Evolutionary conservation across 805 yeast species (phyloP), one percentile per base, ranked within the genome.

Genomic region (Myxozyma kluyveri): DNA sequence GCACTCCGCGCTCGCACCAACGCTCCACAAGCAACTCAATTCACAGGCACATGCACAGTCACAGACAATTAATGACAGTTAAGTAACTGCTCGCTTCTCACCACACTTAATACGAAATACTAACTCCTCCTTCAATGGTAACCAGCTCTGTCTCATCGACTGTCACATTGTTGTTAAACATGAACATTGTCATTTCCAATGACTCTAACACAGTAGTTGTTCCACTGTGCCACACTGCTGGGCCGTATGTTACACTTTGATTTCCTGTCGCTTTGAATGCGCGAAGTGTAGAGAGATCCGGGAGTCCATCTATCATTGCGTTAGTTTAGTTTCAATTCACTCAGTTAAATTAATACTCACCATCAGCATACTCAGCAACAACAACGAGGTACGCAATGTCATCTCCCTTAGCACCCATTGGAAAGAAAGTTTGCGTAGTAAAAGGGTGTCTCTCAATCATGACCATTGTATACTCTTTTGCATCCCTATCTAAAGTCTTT

Each of bases 401-500:
- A 1, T 67, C 60, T n/a, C 72, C 68, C 37, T 67, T 62, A 58
- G 81, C 72, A 3, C 96, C 96, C 86, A 91, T 77, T 6, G 98
- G 97, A n/a, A 87, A 63, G 65, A 90, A 90, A 0, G 96, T 86
- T 67, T 91, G 98, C 0, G 96, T 83, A 14, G 90, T 78, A 64
- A 68, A 84, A 5, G 97, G 97, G 67, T 90, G 98, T 67, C 96
- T 78, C 66, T 90, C 98, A 27, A 90, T 73, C 1, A 88, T 95
- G 60, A 75, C 82, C 12, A 84, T 70, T 1, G 67, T 63, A 63
- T 84, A 85, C 1, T 47, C 44, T 47, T 66, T 66, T 7, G 48
- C 50, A 22, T 18, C 32, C n/a, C 39, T 42, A 27, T 83, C 75
- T 33, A 33, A 19, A 24, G 50, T 27, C 83, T 74, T 50, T 1